Evolutionary conservation across 495 filamentous ascomycete genomes (phyloP).

Genomic region (Bathelium albidoporum): DNA sequence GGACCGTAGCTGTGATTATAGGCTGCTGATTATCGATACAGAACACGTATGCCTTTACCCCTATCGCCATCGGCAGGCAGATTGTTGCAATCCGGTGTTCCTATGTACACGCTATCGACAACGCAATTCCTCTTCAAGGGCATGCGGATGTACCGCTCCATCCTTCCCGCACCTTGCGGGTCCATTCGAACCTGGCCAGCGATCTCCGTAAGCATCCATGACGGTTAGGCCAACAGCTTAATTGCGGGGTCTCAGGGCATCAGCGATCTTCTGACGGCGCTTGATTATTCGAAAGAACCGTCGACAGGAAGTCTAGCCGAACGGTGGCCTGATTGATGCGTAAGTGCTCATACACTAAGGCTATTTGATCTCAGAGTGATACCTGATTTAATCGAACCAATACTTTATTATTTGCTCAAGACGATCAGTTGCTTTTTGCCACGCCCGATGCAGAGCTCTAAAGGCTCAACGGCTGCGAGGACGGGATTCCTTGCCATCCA

Average conservation of each 20-base stretch:
- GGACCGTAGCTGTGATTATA: background rate
- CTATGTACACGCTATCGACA: background rate
- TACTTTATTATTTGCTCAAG: conserved; percentile 4
- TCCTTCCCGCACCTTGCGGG: conserved; percentile 1
- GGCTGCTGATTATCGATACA: background rate
- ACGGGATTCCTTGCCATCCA: conserved; percentile 1
- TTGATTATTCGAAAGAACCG: background rate
- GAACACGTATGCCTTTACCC: background rate
- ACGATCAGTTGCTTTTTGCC: conserved; percentile 5
- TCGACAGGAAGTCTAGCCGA: background rate
- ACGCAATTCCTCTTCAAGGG: background rate
- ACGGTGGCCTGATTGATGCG: background rate
- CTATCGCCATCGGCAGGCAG: background rate
- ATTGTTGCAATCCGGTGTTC: background rate
- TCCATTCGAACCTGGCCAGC: background rate
- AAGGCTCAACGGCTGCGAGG: conserved; percentile 3
- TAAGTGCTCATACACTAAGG: conserved; percentile 6
- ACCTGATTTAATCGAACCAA: conserved; percentile 2
- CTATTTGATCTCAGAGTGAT: background rate
- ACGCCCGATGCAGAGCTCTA: background rate
- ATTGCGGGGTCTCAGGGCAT: background rate
- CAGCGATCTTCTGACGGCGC: background rate
- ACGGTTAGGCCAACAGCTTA: background rate
- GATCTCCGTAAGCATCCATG: conserved; percentile 3
- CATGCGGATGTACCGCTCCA: background rate